Base-by-base conservation (phyloP, 305 asterid species). In the Fraxinus platypoda region DNA sequence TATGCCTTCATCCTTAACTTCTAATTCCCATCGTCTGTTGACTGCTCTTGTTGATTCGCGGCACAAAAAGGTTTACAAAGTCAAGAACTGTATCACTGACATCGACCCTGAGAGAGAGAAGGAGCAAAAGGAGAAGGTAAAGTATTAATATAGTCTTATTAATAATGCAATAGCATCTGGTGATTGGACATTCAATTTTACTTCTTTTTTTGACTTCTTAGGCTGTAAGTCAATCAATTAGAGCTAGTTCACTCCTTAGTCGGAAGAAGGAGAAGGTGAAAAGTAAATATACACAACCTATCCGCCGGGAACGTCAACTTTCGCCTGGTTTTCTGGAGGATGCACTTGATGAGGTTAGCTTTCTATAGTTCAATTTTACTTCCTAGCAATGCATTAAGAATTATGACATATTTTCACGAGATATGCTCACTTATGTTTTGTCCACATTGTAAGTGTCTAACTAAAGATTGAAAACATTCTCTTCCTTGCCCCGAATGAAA, bases 251-350 rank as follows among this genome's bases (percentile, higher is more conserved):
- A 79, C 92, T 90, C 84, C 91, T 90, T 57, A 85, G 82, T 72
- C 83, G 88, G 81, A 90, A 86, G 87, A 90, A 90, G 88, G 93
- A 88, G 78, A 90, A 90, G 88, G 90, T 90, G 64, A 87, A 76
- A 81, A 89, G 90, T 73, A 90, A 90, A 81, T 90, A 90, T 83
- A 81, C 86, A 82, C 93, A 86, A 82, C 81, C 90, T 12, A 82
- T 74, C 35, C 92, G 93, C 80, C 86, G 83, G 82, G 93, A 87
- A 83, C 93, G 97, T 66, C 95, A 94, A 83, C 98, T 97, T 80
- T 94, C 98, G 3, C 97, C 99, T 82, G 98, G 99, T 91, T 97
- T 97, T 90, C 84, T 97, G 64, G 99, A 97, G 88, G 98, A 93
- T 62, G 97, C 93, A 12, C 98, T 92, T 81, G 99, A 92, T 19